phyloP scores from a whole-genome alignment of 2,329 filamentous ascomycete species.

The Alternaria burnsii region DNA sequence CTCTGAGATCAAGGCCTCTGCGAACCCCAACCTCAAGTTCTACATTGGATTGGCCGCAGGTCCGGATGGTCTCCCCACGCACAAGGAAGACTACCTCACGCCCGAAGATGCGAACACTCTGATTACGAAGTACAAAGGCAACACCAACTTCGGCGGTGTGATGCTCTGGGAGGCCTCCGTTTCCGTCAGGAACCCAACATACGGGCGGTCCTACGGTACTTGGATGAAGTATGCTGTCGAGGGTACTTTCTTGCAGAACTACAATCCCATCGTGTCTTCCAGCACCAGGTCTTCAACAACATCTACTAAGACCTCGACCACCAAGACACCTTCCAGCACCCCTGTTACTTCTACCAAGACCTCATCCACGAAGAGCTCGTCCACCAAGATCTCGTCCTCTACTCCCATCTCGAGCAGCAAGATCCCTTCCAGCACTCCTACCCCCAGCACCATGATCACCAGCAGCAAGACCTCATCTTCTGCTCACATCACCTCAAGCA shows the following conservation, averaged over 20 bases:
- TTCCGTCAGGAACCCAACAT: slow-evolving; percentile 56
- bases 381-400: background rate
- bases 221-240: slow-evolving; percentile 57
- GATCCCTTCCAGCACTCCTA: background rate
- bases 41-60: slow-evolving; percentile 61
- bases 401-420: background rate
- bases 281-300: slow-evolving; percentile 9
- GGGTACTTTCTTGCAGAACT: slow-evolving; percentile 31
- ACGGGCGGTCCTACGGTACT: slow-evolving; percentile 56
- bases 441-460: slow-evolving; percentile 1
- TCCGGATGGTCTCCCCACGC: slow-evolving; percentile 25
- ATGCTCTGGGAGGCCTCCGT: slow-evolving; percentile 68
- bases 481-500: slow-evolving; percentile 5
- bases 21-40: slow-evolving; percentile 58
- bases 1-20: slow-evolving; percentile 47
- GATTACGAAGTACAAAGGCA: slow-evolving; percentile 48
- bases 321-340: slow-evolving; percentile 3
- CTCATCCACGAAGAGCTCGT: background rate
- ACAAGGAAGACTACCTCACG: slow-evolving; percentile 56
- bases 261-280: slow-evolving; percentile 24
- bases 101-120: slow-evolving; percentile 57
- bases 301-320: background rate
- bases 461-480: slow-evolving; percentile 10
- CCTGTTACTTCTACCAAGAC: background rate
- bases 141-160: slow-evolving; percentile 63